Percentiles rank a stretch among this genome's conserved stretches.
Conservation (phyloP, 2,329 filamentous ascomycete species). For the Ceratocystis ficicola region DNA sequence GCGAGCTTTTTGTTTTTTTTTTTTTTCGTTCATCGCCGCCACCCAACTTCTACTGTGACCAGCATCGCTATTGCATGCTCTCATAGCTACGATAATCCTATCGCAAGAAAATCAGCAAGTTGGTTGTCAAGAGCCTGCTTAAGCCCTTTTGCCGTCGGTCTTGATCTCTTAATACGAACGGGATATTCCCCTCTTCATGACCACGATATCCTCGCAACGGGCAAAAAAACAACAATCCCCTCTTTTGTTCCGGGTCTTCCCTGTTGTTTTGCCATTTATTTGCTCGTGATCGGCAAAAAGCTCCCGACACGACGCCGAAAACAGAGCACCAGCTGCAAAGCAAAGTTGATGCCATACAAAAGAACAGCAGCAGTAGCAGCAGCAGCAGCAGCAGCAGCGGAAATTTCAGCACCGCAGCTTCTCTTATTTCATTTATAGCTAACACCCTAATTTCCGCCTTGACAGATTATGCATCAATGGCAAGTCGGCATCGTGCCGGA, state of each 20-base stretch:
- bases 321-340: neutral
- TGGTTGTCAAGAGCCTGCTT: no score
- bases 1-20: neutral
- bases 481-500: conserved; percentile 49
- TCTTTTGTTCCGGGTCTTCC: neutral
- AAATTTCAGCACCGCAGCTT: neutral
- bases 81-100: neutral
- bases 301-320: neutral
- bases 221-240: neutral
- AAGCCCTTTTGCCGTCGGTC: no score
- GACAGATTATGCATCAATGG: conserved; percentile 49
- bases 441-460: neutral
- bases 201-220: neutral
- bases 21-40: neutral
- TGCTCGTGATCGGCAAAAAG: neutral
- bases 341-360: neutral
- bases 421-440: neutral
- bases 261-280: neutral
- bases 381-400: neutral
- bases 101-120: neutral
- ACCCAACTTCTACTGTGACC: neutral
- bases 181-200: neutral
- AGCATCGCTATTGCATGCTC: neutral
- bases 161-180: neutral
- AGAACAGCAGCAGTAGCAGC: neutral